These are phyloP conservation scores for Fusarium nanum DNA, from an alignment of 2,329 filamentous ascomycete species.

Conservation along the genomic window DNA sequence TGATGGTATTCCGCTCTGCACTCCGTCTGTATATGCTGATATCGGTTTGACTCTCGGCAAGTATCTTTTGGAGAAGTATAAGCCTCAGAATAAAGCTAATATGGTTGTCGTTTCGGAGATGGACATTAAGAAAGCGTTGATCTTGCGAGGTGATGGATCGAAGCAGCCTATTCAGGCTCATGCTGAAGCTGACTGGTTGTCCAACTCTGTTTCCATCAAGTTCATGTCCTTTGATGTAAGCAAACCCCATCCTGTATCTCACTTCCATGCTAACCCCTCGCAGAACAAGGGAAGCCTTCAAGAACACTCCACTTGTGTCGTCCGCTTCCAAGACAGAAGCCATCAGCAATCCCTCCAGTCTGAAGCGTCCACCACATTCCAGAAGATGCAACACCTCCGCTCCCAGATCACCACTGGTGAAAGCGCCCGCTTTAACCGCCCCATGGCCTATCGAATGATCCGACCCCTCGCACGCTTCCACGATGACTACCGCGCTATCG, in stretches of 20 bases:
- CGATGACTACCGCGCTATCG: constrained; percentile 39
- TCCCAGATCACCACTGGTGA: constrained; percentile 22
- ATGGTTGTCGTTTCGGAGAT: constrained; percentile 40
- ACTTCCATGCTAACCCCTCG: fast-evolving
- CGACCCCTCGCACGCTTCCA: constrained; percentile 38
- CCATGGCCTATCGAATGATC: constrained; percentile 41
- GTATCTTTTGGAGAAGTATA: constrained; percentile 27
- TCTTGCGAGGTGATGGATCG: constrained; percentile 10
- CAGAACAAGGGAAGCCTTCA: constrained; percentile 26
- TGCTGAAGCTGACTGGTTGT: constrained; percentile 32
- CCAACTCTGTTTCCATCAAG: constrained; percentile 6
- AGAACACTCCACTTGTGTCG: constrained; percentile 25
- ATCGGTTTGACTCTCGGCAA: constrained; percentile 33
- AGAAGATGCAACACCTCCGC: constrained; percentile 34
- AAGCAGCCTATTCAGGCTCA: constrained; percentile 32
- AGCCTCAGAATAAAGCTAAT: constrained; percentile 16
- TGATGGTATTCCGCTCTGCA: constrained; percentile 38
- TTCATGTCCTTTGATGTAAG: constrained; percentile 40
- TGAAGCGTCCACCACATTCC: not conserved
- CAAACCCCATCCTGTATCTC: too few relatives aligned
- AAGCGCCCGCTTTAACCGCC: constrained; percentile 37
- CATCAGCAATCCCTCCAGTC: constrained; percentile 23
- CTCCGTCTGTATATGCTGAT: constrained; percentile 36
- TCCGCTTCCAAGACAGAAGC: constrained; percentile 28
- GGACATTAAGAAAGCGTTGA: constrained; percentile 36